These are phyloP conservation scores for Coriaria nepalensis DNA, from an alignment of 306 rosid species.

Conservation along the genomic window DNA sequence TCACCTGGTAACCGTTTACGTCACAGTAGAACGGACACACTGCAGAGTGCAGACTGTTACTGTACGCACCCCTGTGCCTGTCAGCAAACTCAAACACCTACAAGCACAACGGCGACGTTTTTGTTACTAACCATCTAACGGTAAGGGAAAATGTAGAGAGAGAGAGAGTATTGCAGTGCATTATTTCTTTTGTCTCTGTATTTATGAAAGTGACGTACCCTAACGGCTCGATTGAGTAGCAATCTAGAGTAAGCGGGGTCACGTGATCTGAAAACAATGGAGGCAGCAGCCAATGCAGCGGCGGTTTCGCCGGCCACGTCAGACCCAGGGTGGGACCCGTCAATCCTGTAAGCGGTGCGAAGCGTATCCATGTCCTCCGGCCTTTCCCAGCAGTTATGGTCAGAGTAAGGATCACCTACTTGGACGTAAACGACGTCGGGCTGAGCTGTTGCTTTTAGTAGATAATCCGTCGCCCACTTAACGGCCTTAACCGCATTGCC, in stretches of 20 bases:
- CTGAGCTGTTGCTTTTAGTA: conserved; percentile 61
- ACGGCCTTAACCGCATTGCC: conserved; percentile 55
- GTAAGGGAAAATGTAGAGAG: neutral
- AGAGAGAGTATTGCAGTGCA: neutral
- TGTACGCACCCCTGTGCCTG: conserved; percentile 89
- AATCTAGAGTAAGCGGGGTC: conserved; percentile 66
- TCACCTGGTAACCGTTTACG: conserved; percentile 83
- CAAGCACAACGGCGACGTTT: conserved; percentile 18
- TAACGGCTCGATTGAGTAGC: conserved; percentile 91
- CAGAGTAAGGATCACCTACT: conserved; percentile 75
- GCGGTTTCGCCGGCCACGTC: conserved; percentile 99
- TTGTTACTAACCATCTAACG: neutral
- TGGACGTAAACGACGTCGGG: conserved; percentile 71
- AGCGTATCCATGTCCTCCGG: conserved; percentile 97
- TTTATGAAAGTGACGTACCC: conserved; percentile 49
- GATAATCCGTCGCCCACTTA: conserved; percentile 76
- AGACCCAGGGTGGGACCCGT: conserved; percentile 71
- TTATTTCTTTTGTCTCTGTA: neutral
- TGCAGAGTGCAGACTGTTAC: conserved; percentile 54
- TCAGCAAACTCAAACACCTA: conserved; percentile 97
- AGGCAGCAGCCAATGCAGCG: conserved; percentile 96
- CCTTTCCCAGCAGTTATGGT: conserved; percentile 96
- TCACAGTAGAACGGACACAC: conserved; percentile 96
- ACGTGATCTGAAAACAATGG: conserved; percentile 96
- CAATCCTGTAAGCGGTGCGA: conserved; percentile 63